Evolutionary conservation across 2,329 filamentous ascomycete species (phyloP).

Genomic region (Sodiomyces alkalinus): DNA sequence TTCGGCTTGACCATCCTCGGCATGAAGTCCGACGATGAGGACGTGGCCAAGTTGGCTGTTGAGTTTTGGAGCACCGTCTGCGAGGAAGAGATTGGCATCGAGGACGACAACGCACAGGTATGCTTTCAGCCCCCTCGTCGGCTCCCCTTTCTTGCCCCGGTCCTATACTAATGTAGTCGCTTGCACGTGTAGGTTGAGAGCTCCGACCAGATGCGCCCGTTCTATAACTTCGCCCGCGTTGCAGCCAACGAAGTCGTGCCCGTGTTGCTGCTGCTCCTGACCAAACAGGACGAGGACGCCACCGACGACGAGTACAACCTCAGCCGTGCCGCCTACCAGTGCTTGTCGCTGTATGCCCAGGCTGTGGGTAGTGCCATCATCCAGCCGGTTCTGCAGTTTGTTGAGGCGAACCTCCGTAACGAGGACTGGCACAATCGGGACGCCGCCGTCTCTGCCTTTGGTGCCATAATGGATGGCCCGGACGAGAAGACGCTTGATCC

Average conservation of each 20-base stretch:
- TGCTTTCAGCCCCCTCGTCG: slow-evolving; percentile 9
- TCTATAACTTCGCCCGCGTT: slow-evolving; percentile 91
- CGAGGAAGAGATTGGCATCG: slow-evolving; percentile 94
- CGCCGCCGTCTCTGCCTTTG: slow-evolving; percentile 91
- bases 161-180: slow-evolving; percentile 7
- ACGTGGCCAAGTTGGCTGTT: slow-evolving; percentile 93
- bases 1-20: slow-evolving; percentile 95
- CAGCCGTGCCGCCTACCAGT: slow-evolving; percentile 89
- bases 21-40: slow-evolving; percentile 96
- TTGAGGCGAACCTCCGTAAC: slow-evolving; percentile 76
- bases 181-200: slow-evolving; percentile 41
- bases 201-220: slow-evolving; percentile 71
- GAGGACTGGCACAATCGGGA: slow-evolving; percentile 94
- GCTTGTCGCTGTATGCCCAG: slow-evolving; percentile 87
- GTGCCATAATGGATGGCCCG: slow-evolving; percentile 96
- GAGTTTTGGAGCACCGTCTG: slow-evolving; percentile 99
- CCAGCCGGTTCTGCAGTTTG: slow-evolving; percentile 73
- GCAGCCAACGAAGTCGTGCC: slow-evolving; percentile 90
- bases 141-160: slow-evolving; percentile 3
- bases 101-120: slow-evolving; percentile 85
- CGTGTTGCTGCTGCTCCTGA: slow-evolving; percentile 73
- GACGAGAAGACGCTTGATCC: slow-evolving; percentile 86
- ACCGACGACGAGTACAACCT: slow-evolving; percentile 96
- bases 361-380: slow-evolving; percentile 77
- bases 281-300: slow-evolving; percentile 96